A percentile compares a stretch with the other conserved stretches of the same genome.
These are phyloP conservation scores for Aspergillus nomiae DNA, from an alignment of 2,329 filamentous ascomycete genomes.

Conservation along the genomic window DNA sequence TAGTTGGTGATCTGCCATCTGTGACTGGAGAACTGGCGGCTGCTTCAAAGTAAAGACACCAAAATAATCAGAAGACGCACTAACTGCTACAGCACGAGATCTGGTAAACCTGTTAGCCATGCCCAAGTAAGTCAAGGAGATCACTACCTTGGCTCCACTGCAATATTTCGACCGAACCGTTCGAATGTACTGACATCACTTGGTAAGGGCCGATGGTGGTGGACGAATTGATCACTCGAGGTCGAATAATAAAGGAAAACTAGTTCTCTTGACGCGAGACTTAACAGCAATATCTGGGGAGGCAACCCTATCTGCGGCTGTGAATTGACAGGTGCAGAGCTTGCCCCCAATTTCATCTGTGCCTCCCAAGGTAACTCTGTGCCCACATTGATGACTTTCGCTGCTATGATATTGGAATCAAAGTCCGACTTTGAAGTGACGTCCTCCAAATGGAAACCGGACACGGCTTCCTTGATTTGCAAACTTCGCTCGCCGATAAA, in stretches of 20 bases:
- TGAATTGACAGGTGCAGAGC: constrained; percentile 11
- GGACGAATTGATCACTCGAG: constrained; percentile 59
- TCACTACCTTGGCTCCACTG: constrained; percentile 72
- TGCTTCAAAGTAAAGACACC: constrained; percentile 70
- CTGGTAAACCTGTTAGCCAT: constrained; percentile 27
- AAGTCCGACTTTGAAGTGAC: constrained; percentile 81
- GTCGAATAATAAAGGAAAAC: constrained; percentile 72
- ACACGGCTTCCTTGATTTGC: constrained; percentile 72
- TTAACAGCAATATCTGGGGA: constrained; percentile 78
- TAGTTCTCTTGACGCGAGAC: constrained; percentile 71
- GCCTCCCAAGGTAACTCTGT: constrained; percentile 42
- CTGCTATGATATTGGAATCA: constrained; percentile 74
- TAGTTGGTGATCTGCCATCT: constrained; percentile 55
- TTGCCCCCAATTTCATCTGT: constrained; percentile 29
- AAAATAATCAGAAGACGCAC: constrained; percentile 70
- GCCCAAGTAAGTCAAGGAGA: neutral
- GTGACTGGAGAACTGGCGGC: constrained; percentile 52
- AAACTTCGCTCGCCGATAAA: constrained; percentile 83
- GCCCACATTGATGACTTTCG: constrained; percentile 69
- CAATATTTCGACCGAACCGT: constrained; percentile 66
- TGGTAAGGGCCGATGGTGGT: constrained; percentile 62
- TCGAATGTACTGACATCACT: constrained; percentile 55
- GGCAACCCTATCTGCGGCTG: constrained; percentile 51
- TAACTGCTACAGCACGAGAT: constrained; percentile 65
- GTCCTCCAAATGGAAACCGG: constrained; percentile 68